Conservation (phyloP, 2,329 filamentous ascomycete species). For the Incumbomyces lentus region DNA sequence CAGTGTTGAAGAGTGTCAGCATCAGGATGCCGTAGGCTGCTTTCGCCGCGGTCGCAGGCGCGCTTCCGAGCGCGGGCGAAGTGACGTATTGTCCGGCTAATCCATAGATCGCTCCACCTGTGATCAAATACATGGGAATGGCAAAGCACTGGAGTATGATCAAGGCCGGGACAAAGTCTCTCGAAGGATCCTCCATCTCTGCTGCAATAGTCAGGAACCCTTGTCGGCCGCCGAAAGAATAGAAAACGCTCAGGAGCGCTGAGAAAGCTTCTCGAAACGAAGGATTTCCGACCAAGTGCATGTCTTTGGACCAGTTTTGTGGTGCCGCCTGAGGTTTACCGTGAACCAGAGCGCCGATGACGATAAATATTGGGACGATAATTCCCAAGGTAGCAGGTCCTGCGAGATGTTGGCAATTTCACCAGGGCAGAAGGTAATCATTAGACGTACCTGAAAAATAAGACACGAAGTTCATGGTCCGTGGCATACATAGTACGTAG, state of each 20-base stretch:
- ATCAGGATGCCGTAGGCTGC: conserved; percentile 27
- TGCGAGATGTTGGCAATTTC: not conserved
- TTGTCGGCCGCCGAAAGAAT: conserved; percentile 37
- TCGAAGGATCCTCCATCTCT: conserved; percentile 26
- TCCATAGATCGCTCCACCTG: conserved; percentile 25
- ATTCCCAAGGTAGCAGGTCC: conserved; percentile 47
- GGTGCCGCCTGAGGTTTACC: not conserved
- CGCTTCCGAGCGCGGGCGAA: conserved; percentile 26
- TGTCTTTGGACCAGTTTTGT: conserved; percentile 2
- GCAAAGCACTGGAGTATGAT: conserved; percentile 27
- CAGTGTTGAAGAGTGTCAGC: conserved; percentile 29
- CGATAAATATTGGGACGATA: conserved; percentile 37
- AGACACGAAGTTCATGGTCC: conserved; percentile 46
- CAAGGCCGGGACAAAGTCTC: conserved; percentile 30
- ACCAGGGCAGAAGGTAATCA: too few relatives aligned
- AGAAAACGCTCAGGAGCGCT: conserved; percentile 28
- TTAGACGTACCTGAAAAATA: conserved; percentile 34
- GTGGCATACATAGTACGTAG: conserved; percentile 42
- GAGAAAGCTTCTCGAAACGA: conserved; percentile 28
- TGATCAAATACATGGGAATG: conserved; percentile 26
- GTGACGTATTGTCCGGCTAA: conserved; percentile 26
- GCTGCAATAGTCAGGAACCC: conserved; percentile 28
- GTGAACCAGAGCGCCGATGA: conserved; percentile 55
- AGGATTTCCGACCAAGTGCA: conserved; percentile 16
- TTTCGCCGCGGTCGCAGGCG: conserved; percentile 22